phyloP scores from a whole-genome alignment of 2,329 filamentous ascomycete species.

The Nemania serpens region DNA sequence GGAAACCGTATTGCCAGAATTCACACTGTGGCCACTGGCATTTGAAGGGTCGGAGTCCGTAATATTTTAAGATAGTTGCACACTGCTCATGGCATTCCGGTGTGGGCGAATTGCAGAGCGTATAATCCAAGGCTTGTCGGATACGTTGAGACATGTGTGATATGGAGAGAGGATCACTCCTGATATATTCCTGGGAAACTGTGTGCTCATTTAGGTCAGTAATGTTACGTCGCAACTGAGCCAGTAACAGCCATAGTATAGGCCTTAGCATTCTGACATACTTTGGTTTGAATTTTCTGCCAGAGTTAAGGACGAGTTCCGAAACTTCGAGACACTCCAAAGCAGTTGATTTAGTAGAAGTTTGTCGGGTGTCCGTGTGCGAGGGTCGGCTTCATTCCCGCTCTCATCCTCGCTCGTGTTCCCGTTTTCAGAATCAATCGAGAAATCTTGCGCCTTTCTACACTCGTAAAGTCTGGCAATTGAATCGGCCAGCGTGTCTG shows the following conservation, averaged over 20 bases:
- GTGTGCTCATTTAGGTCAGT: not conserved
- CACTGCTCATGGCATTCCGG: not conserved
- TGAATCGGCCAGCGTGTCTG: not conserved
- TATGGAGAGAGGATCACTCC: not conserved
- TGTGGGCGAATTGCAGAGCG: not conserved
- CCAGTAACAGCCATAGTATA: too few relatives aligned
- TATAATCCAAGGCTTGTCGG: not conserved
- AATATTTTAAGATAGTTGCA: not conserved
- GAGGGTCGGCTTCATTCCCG: not conserved
- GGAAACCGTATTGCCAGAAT: not conserved
- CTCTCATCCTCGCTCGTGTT: too few relatives aligned
- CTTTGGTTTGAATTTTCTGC: not conserved
- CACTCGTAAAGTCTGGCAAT: not conserved
- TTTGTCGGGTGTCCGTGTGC: not conserved
- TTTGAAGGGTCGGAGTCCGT: constrained; percentile 2
- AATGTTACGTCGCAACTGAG: too few relatives aligned
- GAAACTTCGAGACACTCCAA: not conserved
- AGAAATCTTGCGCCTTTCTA: not conserved
- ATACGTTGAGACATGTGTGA: not conserved
- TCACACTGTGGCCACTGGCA: not conserved
- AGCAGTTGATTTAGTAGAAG: not conserved
- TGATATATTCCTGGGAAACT: not conserved
- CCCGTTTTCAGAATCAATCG: not conserved
- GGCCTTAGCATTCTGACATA: not conserved
- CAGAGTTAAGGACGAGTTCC: not conserved